Conservation (phyloP, 306 rosid species). For the Sophora flavescens region DNA sequence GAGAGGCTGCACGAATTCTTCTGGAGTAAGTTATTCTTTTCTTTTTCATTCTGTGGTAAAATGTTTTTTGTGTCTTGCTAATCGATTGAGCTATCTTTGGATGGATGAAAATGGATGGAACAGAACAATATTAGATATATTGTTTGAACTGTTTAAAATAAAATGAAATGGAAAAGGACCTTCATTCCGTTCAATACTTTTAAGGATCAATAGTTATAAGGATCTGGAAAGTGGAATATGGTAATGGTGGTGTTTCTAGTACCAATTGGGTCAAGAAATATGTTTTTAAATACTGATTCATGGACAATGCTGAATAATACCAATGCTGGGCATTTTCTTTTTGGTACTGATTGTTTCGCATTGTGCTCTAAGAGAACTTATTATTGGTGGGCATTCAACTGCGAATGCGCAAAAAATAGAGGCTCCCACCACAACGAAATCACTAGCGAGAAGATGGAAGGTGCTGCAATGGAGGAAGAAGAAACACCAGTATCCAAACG, state of each 20-base stretch:
- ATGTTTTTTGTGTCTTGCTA: no score
- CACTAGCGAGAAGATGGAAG: no score
- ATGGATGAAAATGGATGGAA: no score
- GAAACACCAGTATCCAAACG: no score
- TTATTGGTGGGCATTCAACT: constrained; percentile 43
- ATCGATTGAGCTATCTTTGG: no score
- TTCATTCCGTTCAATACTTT: no score
- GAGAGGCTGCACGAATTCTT: constrained; percentile 82
- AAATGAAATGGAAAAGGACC: no score
- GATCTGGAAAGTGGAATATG: constrained; percentile 28
- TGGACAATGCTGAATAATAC: constrained; percentile 30
- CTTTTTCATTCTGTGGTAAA: no score
- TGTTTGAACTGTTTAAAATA: no score
- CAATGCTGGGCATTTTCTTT: constrained; percentile 36
- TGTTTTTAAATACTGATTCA: constrained; percentile 34
- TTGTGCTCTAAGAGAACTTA: constrained; percentile 36
- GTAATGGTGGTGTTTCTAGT: neutral
- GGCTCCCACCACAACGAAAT: no score
- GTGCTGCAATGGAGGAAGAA: no score
- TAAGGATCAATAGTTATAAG: constrained; percentile 13
- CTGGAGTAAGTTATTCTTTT: constrained; percentile 61
- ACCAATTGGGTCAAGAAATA: constrained; percentile 35
- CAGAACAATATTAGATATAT: no score
- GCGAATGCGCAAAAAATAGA: neutral
- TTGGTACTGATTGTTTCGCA: constrained; percentile 20